These are phyloP conservation scores for Rhynchosporium agropyri DNA, from an alignment of 2,329 filamentous ascomycete genomes.

Conservation along the genomic window DNA sequence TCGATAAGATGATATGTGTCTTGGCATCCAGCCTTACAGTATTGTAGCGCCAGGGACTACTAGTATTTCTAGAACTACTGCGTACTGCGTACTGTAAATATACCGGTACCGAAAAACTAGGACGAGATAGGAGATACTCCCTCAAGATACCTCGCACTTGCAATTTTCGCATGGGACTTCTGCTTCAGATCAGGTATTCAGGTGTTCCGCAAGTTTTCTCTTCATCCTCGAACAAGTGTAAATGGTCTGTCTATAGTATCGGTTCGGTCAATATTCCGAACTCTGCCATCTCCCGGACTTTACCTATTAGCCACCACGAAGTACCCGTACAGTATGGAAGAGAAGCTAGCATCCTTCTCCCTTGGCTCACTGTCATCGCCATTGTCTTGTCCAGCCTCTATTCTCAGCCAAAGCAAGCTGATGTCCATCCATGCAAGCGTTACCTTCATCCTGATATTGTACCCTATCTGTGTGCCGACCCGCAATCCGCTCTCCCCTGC, in stretches of 20 bases:
- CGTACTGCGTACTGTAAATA: too few relatives aligned
- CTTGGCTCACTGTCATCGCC: conserved; percentile 2
- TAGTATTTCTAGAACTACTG: too few relatives aligned
- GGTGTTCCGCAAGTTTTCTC: too few relatives aligned
- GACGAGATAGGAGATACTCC: background rate
- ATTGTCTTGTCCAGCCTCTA: conserved; percentile 6
- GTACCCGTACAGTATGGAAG: background rate
- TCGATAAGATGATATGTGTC: conserved; percentile 22
- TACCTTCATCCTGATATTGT: background rate
- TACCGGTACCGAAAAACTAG: too few relatives aligned
- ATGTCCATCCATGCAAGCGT: background rate
- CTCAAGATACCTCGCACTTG: background rate
- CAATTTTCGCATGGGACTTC: background rate
- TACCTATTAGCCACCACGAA: conserved; percentile 10
- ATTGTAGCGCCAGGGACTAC: too few relatives aligned
- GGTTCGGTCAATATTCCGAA: background rate
- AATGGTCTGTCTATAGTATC: too few relatives aligned
- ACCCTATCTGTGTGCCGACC: conserved; percentile 14
- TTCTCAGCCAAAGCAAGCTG: conserved; percentile 14
- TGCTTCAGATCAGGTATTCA: background rate
- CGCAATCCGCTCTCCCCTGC: conserved; percentile 5
- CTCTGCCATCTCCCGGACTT: background rate
- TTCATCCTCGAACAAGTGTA: too few relatives aligned
- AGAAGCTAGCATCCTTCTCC: background rate
- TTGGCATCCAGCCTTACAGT: background rate